Evolutionary conservation across 1,284 basidiomycete genomes (phyloP).

Genomic region (Cryptococcus amylolentus): DNA sequence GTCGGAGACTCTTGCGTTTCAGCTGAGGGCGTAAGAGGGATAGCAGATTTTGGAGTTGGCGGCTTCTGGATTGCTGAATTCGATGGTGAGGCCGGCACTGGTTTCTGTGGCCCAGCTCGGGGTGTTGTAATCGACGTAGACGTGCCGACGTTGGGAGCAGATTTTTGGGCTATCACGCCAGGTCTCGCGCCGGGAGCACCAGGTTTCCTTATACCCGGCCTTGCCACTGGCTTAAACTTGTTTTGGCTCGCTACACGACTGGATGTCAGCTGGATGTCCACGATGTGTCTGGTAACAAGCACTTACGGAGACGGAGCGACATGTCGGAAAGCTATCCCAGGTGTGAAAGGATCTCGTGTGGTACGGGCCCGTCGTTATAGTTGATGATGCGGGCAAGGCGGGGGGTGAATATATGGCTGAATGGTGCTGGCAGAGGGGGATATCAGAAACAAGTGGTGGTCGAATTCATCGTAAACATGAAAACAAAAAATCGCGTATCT

Average conservation of each 20-base stretch:
- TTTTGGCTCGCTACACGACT: constrained; percentile 24
- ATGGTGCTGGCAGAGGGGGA: not conserved
- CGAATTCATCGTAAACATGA: too few species aligned
- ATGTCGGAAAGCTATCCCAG: constrained; percentile 6
- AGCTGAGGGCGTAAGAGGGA: not conserved
- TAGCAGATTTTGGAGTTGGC: not conserved
- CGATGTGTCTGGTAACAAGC: not conserved
- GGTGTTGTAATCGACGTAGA: not conserved
- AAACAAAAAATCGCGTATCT: not conserved
- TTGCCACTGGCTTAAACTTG: constrained; percentile 30
- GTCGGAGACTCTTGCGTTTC: not conserved
- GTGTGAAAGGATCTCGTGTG: too few species aligned
- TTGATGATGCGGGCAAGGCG: too few species aligned
- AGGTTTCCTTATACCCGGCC: constrained; percentile 14
- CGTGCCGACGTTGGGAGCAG: not conserved
- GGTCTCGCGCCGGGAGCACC: constrained; percentile 2
- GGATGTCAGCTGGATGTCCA: not conserved
- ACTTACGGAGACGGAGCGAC: constrained; percentile 33
- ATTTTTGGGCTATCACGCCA: too few species aligned
- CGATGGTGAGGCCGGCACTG: not conserved
- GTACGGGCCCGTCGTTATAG: too few species aligned
- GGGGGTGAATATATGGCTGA: not conserved
- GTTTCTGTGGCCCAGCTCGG: not conserved
- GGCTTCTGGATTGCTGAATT: not conserved
- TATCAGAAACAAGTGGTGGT: not conserved